These are phyloP conservation scores for Geosmithia flava DNA, from an alignment of 2,329 filamentous ascomycete genomes.

Conservation along the genomic window DNA sequence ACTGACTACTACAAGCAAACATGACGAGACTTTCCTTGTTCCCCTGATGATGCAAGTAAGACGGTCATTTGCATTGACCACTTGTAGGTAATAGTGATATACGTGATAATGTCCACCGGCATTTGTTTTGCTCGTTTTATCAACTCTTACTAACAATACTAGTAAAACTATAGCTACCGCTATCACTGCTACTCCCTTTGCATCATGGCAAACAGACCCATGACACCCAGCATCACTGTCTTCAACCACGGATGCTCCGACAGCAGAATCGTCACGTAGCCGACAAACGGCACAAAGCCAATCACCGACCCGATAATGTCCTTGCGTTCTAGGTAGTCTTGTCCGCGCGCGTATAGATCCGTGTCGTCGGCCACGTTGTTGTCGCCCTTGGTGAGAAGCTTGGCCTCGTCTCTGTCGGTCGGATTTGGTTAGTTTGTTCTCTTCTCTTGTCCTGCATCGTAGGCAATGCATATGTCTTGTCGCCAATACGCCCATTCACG, in stretches of 20 bases:
- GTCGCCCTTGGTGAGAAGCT: constrained; percentile 91
- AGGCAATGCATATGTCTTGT: background rate
- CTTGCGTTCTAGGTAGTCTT: constrained; percentile 74
- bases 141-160: too few species aligned
- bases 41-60: too few species aligned
- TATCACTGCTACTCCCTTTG: constrained; percentile 65
- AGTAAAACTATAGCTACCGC: too few species aligned
- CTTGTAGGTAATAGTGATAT: too few species aligned
- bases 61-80: too few species aligned
- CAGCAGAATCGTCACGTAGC: constrained; percentile 91
- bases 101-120: too few species aligned
- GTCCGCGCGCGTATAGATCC: constrained; percentile 69
- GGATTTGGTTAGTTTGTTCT: background rate
- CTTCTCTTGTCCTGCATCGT: background rate
- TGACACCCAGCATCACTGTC: constrained; percentile 84
- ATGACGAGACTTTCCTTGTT: too few species aligned
- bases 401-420: constrained; percentile 35
- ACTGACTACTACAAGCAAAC: too few species aligned
- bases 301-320: constrained; percentile 92
- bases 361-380: constrained; percentile 93
- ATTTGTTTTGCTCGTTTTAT: too few species aligned
- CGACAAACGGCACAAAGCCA: constrained; percentile 86
- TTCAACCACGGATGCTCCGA: constrained; percentile 97
- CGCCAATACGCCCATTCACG: constrained; percentile 9
- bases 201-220: constrained; percentile 87